phyloP scores from a whole-genome alignment of 2,329 filamentous ascomycete genomes.

The Ampelomyces quisqualis region DNA sequence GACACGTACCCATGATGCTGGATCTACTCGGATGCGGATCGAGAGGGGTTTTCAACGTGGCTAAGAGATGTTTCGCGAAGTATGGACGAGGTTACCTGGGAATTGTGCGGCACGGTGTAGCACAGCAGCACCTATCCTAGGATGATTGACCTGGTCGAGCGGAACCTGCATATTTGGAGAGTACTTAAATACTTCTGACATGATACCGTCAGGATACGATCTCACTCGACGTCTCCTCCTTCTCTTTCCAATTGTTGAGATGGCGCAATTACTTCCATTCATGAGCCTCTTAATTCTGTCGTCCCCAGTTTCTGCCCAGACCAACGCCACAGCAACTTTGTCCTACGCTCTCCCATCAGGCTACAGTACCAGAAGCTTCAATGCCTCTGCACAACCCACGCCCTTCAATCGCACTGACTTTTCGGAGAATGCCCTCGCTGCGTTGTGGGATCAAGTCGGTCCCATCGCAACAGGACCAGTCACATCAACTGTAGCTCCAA shows the following conservation, averaged over 20 bases:
- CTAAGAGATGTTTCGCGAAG: slow-evolving; percentile 15
- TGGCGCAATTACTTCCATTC: slow-evolving; percentile 21
- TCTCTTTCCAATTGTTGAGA: slow-evolving; percentile 10
- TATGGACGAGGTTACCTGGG: slow-evolving; percentile 6
- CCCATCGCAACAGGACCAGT: slow-evolving; percentile 47
- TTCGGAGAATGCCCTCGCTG: slow-evolving; percentile 50
- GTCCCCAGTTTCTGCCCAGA: slow-evolving; percentile 14
- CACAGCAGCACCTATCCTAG: slow-evolving; percentile 11
- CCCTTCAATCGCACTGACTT: slow-evolving; percentile 49
- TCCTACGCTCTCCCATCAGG: slow-evolving; percentile 37
- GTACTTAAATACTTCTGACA: slow-evolving; percentile 18
- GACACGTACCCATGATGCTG: slow-evolving; percentile 9
- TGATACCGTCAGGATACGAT: too few species aligned
- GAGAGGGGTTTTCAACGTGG: slow-evolving; percentile 16
- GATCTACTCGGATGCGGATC: slow-evolving; percentile 7
- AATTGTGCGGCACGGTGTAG: slow-evolving; percentile 5
- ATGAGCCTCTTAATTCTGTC: slow-evolving; percentile 20
- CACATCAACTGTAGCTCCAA: slow-evolving; percentile 47
- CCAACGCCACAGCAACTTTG: slow-evolving; percentile 20
- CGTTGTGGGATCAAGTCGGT: slow-evolving; percentile 50
- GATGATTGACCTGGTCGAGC: slow-evolving; percentile 4
- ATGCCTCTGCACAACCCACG: slow-evolving; percentile 48
- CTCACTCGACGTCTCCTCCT: too few species aligned
- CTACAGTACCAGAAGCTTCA: slow-evolving; percentile 43
- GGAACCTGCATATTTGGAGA: slow-evolving; percentile 4